Conservation (phyloP, 306 rosid species). For the Biancaea sappan region DNA sequence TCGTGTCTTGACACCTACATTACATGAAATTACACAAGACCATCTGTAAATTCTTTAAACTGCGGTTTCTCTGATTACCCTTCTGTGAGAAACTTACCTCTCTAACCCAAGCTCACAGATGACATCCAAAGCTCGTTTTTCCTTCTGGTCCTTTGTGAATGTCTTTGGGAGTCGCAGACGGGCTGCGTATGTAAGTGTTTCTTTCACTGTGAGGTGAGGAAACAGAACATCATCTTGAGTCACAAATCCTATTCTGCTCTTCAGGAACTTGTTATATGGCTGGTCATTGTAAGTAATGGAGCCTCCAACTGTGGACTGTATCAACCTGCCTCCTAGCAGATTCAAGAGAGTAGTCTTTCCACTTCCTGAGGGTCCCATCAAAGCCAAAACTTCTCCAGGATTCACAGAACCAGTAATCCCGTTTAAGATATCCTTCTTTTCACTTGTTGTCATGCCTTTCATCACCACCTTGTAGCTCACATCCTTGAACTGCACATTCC, state of each 20-base stretch:
- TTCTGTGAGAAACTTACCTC: constrained; percentile 51
- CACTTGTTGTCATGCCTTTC: constrained; percentile 65
- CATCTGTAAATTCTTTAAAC: not conserved
- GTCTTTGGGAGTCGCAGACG: constrained; percentile 69
- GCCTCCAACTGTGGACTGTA: constrained; percentile 54
- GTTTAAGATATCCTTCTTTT: constrained; percentile 74
- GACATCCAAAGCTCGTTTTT: constrained; percentile 82
- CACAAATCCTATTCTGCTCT: constrained; percentile 97
- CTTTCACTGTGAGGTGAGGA: constrained; percentile 93
- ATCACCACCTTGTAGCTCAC: constrained; percentile 75
- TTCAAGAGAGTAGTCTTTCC: constrained; percentile 87
- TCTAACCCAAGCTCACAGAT: constrained; percentile 90
- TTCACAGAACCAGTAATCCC: constrained; percentile 81
- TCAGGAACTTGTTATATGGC: constrained; percentile 73
- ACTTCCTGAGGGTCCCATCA: constrained; percentile 99
- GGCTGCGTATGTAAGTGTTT: constrained; percentile 88
- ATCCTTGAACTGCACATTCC: constrained; percentile 75
- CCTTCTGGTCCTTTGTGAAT: constrained; percentile 77
- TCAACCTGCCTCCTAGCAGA: constrained; percentile 74
- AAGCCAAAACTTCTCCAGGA: constrained; percentile 95
- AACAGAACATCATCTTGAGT: constrained; percentile 95
- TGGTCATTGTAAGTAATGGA: constrained; percentile 83
- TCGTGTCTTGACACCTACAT: constrained; percentile 90
- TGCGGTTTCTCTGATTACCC: constrained; percentile 1
- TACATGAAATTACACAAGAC: not conserved